phyloP scores from a whole-genome alignment of 1,284 basidiomycete genomes.

The Grifola frondosa region DNA sequence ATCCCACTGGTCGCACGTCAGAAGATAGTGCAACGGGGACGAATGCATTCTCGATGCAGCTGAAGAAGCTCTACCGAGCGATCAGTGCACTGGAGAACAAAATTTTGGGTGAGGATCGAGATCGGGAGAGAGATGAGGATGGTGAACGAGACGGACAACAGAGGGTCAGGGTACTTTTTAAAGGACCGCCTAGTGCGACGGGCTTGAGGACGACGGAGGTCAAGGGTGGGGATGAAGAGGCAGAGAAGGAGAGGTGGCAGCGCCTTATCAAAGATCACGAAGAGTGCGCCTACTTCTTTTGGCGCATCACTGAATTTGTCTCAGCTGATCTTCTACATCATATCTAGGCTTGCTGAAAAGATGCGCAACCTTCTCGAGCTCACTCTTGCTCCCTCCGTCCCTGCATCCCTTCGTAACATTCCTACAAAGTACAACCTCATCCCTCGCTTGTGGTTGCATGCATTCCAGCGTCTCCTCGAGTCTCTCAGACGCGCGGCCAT shows the following conservation, averaged over 20 bases:
- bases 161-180: slow-evolving; percentile 49
- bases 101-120: slow-evolving; percentile 61
- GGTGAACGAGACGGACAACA: slow-evolving; percentile 19
- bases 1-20: slow-evolving; percentile 37
- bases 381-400: slow-evolving; percentile 83
- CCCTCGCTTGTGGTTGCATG: slow-evolving; percentile 89
- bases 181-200: slow-evolving; percentile 38
- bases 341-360: slow-evolving; percentile 75
- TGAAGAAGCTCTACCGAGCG: slow-evolving; percentile 79
- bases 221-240: slow-evolving; percentile 45
- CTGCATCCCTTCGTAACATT: slow-evolving; percentile 84
- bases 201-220: slow-evolving; percentile 30
- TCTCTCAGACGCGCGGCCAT: slow-evolving; percentile 81
- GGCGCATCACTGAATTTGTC: slow-evolving; percentile 2
- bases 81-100: slow-evolving; percentile 74
- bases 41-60: slow-evolving; percentile 69
- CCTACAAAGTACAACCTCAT: slow-evolving; percentile 96
- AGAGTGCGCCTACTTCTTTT: slow-evolving; percentile 45
- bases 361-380: slow-evolving; percentile 88
- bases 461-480: slow-evolving; percentile 89
- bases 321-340: background rate
- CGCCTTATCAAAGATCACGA: slow-evolving; percentile 70
- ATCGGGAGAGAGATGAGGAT: slow-evolving; percentile 37
- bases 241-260: slow-evolving; percentile 66
- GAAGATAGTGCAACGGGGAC: slow-evolving; percentile 55